Conservation (phyloP, 108 stramenopile species). For the Pseudonitzschia multiseries region DNA sequence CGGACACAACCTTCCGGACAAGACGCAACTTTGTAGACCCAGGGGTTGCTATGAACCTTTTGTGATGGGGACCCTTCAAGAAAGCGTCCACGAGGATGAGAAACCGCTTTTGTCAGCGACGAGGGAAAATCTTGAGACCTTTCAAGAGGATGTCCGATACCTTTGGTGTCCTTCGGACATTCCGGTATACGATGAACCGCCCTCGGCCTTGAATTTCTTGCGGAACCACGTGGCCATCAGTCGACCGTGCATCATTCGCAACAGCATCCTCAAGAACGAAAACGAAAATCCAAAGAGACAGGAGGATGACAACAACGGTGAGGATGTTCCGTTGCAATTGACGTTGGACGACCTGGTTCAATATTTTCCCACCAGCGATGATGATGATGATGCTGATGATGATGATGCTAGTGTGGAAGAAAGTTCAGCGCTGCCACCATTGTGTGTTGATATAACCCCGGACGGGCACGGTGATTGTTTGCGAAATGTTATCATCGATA, state of each 20-base stretch:
- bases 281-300: not conserved
- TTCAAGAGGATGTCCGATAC: slow-evolving; percentile 56
- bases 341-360: slow-evolving; percentile 69
- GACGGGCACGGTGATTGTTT: slow-evolving; percentile 91
- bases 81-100: not conserved
- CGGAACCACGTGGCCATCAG: slow-evolving; percentile 63
- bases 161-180: slow-evolving; percentile 61
- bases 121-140: slow-evolving; percentile 17
- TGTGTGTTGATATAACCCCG: slow-evolving; percentile 86
- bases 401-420: not conserved
- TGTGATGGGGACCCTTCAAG: not conserved
- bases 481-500: slow-evolving; percentile 32
- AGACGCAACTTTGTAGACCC: not conserved
- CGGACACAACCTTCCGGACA: too few relatives aligned
- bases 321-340: slow-evolving; percentile 23
- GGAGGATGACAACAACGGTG: not conserved
- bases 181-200: slow-evolving; percentile 52
- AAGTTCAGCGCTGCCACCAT: not conserved
- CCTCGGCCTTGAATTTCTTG: slow-evolving; percentile 59
- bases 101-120: not conserved
- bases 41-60: not conserved
- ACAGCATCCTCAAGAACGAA: slow-evolving; percentile 36
- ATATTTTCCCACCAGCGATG: slow-evolving; percentile 28
- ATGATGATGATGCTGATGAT: not conserved
- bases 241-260: slow-evolving; percentile 76